phyloP scores from a whole-genome alignment of 2,329 filamentous ascomycete genomes.

The Claviceps citrina region DNA sequence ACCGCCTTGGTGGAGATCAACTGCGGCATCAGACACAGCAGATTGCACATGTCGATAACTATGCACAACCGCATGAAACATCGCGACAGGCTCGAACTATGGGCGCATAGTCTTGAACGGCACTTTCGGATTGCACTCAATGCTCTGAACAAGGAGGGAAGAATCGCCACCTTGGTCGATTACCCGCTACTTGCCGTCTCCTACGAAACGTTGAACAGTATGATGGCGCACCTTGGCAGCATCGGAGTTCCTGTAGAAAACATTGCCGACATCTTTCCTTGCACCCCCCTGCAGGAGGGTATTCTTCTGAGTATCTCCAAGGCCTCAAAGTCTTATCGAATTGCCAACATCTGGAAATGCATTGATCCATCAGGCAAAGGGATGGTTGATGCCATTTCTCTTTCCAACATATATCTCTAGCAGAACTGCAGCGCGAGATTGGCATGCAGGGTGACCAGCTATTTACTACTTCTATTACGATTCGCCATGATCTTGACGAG shows the following conservation, averaged over 20 bases:
- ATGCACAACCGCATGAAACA: background rate
- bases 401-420: conserved; percentile 3
- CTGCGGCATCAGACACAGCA: background rate
- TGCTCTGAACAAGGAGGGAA: background rate
- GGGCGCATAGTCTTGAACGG: background rate
- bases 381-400: background rate
- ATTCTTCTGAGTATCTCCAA: background rate
- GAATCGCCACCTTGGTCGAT: background rate
- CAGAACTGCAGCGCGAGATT: conserved; percentile 1
- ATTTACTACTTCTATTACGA: conserved; percentile 2
- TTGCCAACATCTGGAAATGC: background rate
- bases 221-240: background rate
- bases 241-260: background rate
- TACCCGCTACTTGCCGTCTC: background rate
- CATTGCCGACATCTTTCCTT: background rate
- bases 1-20: background rate
- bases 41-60: background rate
- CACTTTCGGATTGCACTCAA: background rate
- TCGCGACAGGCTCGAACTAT: background rate
- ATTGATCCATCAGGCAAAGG: background rate
- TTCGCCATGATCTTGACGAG: background rate
- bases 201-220: background rate
- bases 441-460: background rate
- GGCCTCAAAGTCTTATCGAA: background rate
- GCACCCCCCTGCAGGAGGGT: background rate